phyloP scores from a whole-genome alignment of 2,329 filamentous ascomycete genomes.

The Coleophoma cylindrospora region DNA sequence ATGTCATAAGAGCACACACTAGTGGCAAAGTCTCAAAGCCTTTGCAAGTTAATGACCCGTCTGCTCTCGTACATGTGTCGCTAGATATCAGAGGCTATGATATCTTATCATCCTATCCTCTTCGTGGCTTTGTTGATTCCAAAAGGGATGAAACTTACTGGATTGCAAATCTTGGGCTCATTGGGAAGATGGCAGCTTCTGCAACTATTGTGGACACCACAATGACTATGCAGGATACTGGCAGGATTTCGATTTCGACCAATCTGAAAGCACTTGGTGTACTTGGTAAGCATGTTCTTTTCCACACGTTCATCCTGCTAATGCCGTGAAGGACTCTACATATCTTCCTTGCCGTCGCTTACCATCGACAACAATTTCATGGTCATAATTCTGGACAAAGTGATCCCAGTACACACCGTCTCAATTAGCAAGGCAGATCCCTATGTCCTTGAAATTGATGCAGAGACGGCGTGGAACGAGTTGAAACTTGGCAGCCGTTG shows the following conservation, averaged over 20 bases:
- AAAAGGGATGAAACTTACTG: slow-evolving; percentile 34
- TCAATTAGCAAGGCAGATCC: slow-evolving; percentile 44
- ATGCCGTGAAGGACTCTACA: slow-evolving; percentile 58
- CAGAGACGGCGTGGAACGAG: slow-evolving; percentile 71
- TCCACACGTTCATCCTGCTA: slow-evolving; percentile 4
- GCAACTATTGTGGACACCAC: slow-evolving; percentile 67
- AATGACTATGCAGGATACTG: slow-evolving; percentile 52
- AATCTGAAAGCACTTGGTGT: slow-evolving; percentile 75
- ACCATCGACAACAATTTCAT: slow-evolving; percentile 41
- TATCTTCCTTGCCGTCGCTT: slow-evolving; percentile 57
- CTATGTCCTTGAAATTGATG: slow-evolving; percentile 71
- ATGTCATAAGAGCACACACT: slow-evolving; percentile 69
- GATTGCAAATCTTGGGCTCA: slow-evolving; percentile 69
- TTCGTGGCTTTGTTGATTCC: slow-evolving; percentile 47
- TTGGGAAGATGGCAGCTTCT: slow-evolving; percentile 86
- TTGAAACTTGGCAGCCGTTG: slow-evolving; percentile 66
- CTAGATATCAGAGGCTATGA: slow-evolving; percentile 69
- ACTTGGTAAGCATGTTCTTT: slow-evolving; percentile 47
- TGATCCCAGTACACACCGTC: slow-evolving; percentile 65
- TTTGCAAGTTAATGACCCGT: slow-evolving; percentile 35
- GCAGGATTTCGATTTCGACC: slow-evolving; percentile 59
- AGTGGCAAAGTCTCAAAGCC: slow-evolving; percentile 57
- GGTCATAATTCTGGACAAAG: slow-evolving; percentile 66
- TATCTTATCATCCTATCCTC: slow-evolving; percentile 70
- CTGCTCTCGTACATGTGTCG: slow-evolving; percentile 54